Base-by-base conservation (phyloP, 1,139 yeast genomes). In the Candida labiduridarum region DNA sequence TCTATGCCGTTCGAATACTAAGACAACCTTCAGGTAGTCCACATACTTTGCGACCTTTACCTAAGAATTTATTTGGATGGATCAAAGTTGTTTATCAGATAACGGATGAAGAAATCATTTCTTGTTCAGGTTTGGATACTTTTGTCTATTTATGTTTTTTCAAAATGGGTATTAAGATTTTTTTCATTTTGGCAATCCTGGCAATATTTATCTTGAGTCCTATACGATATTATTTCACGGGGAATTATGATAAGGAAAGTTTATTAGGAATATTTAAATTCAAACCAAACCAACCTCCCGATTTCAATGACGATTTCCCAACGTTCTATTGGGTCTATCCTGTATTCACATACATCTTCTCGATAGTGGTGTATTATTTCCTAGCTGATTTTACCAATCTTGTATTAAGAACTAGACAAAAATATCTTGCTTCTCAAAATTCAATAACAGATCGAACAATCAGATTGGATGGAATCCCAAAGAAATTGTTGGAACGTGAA, bases 401-500 rank as follows among this genome's bases (percentile, higher is more conserved):
- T 51, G 90, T 94, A 39, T 86, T 92, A 29, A 75, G 78, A 51
- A 85, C 88, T 18, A 79, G 99, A 51, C 99, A 94, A 64, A 76
- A 78, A 56, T 89, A 89, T 63, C 72, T 94, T 57, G 98, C 98
- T 0, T 81, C 84, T 47, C 98, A 92, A 64, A 87, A 89, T 64
- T 87, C 97, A 6, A 82, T 94, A 49, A 91, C 98, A 0, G 99
- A 94, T 72, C 76, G 97, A 61, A 94, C 99, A 0, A 88, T 94
- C 49, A 74, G 95, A 52, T 68, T 94, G 25, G 87, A 95, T 42
- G 98, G 98, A 0, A 89, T 94, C n/a, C 87, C 87, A 0, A 69
- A 66, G 45, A 64, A 68, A 44, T 62, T 82, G 52, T 59, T 74
- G 49, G 77, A 72, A 49, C 67, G 69, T 22, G 74, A 73, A 41